Evolutionary conservation across 495 filamentous ascomycete genomes (phyloP).

Genomic region (Sabuloglossum arenarium): DNA sequence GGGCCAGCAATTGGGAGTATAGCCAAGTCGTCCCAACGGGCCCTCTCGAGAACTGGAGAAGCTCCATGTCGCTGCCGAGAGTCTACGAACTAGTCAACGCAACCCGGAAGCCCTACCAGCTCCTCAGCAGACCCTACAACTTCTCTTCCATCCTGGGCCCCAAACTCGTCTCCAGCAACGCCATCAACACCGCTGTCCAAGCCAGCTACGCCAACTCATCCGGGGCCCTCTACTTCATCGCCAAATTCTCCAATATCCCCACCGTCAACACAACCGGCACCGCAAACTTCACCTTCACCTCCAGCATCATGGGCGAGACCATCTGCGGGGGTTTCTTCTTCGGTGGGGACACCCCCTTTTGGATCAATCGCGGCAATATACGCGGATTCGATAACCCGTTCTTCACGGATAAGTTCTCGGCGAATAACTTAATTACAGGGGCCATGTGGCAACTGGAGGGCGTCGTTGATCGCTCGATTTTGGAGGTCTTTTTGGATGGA

Average conservation of each 20-base stretch:
- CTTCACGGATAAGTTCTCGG: slow-evolving; percentile 28
- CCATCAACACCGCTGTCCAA: slow-evolving; percentile 18
- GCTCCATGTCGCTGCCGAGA: slow-evolving; percentile 28
- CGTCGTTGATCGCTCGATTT: slow-evolving; percentile 27
- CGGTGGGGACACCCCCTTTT: slow-evolving; percentile 25
- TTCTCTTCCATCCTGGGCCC: slow-evolving; percentile 15
- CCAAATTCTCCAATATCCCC: slow-evolving; percentile 23
- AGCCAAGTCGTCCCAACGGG: slow-evolving; percentile 27
- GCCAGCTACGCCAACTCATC: slow-evolving; percentile 22
- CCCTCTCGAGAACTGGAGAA: slow-evolving; percentile 25
- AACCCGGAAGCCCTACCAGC: slow-evolving; percentile 21
- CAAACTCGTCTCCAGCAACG: slow-evolving; percentile 12
- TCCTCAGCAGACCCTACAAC: slow-evolving; percentile 21
- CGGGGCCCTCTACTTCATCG: slow-evolving; percentile 25
- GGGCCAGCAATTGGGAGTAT: slow-evolving; percentile 45
- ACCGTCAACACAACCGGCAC: slow-evolving; percentile 17
- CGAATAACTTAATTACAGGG: slow-evolving; percentile 15
- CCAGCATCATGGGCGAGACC: slow-evolving; percentile 23
- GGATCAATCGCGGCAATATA: slow-evolving; percentile 22
- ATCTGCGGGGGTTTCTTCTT: slow-evolving; percentile 26
- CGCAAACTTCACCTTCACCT: slow-evolving; percentile 29
- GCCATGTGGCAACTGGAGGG: slow-evolving; percentile 16
- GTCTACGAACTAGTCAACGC: slow-evolving; percentile 23
- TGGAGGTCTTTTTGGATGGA: slow-evolving; percentile 27
- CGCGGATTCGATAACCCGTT: slow-evolving; percentile 24